A percentile compares a stretch with the other conserved stretches of the same genome.
Conservation (phyloP, 495 filamentous ascomycete species). For the Hypoxylon intermedium region DNA sequence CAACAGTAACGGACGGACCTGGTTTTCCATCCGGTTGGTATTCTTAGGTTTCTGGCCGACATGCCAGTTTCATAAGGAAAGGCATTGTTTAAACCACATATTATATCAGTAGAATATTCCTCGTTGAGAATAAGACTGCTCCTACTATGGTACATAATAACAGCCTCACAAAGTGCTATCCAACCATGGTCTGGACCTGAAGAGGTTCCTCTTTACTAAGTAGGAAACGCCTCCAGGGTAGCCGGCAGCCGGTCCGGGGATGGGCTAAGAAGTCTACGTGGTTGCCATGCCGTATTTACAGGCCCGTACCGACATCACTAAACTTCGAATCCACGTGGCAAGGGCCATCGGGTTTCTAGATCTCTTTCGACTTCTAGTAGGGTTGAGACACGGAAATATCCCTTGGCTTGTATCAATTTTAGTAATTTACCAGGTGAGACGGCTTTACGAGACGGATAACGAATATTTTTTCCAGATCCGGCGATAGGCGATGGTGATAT, state of each 20-base stretch:
- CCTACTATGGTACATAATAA: too few species aligned
- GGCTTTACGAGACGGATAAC: neutral
- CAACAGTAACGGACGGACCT: too few species aligned
- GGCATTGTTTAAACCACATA: neutral
- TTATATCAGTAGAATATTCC: neutral
- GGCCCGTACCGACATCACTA: constrained; percentile 17
- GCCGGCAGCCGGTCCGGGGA: too few species aligned
- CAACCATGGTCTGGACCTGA: too few species aligned
- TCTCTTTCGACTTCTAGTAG: constrained; percentile 4
- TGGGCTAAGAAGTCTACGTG: too few species aligned
- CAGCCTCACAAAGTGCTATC: too few species aligned
- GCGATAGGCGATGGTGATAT: too few species aligned
- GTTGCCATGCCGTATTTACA: neutral
- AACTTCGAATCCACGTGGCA: constrained; percentile 36
- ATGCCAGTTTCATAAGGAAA: neutral
- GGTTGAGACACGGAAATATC: constrained; percentile 19
- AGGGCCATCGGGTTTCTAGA: constrained; percentile 11
- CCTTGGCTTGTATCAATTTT: constrained; percentile 5
- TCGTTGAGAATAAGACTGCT: too few species aligned
- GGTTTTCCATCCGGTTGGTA: too few species aligned
- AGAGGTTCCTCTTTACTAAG: too few species aligned
- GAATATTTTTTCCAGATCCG: neutral
- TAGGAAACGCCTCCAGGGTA: too few species aligned
- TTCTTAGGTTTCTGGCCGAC: too few species aligned
- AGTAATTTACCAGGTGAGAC: neutral